Evolutionary conservation across 2,329 filamentous ascomycete genomes (phyloP).

Genomic region (Aureobasidium musti): DNA sequence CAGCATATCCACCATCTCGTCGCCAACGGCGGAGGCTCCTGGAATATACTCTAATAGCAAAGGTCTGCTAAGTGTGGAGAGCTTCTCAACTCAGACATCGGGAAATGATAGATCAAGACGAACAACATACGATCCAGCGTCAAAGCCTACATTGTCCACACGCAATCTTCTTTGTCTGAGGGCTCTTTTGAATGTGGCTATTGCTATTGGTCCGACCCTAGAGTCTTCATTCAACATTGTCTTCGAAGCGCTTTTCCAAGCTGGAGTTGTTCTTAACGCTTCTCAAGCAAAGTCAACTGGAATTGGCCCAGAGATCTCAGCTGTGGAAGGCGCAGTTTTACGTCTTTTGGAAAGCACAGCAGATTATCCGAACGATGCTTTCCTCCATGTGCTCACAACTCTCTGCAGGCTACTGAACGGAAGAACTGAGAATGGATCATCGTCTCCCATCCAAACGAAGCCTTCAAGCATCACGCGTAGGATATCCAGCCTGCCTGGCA

Average conservation of each 20-base stretch:
- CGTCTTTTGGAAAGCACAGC: conserved; percentile 88
- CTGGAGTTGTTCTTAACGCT: conserved; percentile 75
- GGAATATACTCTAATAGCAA: conserved; percentile 71
- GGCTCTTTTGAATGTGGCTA: conserved; percentile 91
- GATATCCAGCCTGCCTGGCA: conserved; percentile 49
- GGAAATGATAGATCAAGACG: conserved; percentile 58
- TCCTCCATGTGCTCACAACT: conserved; percentile 73
- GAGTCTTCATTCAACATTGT: conserved; percentile 86
- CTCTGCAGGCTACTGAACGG: conserved; percentile 67
- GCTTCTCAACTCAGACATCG: conserved; percentile 61
- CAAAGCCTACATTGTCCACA: conserved; percentile 67
- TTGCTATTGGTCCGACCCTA: conserved; percentile 86
- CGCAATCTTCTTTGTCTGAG: conserved; percentile 87
- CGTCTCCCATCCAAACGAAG: conserved; percentile 35
- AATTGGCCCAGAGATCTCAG: conserved; percentile 75
- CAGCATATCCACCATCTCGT: conserved; percentile 39
- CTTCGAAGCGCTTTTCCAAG: conserved; percentile 87
- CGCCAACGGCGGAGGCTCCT: conserved; percentile 51
- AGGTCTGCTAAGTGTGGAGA: conserved; percentile 73
- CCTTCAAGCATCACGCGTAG: conserved; percentile 35
- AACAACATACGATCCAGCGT: conserved; percentile 55
- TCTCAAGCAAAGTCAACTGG: conserved; percentile 37
- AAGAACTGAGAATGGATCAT: conserved; percentile 25
- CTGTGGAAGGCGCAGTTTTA: conserved; percentile 83
- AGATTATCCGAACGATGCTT: conserved; percentile 83